phyloP scores from a whole-genome alignment of 2,329 filamentous ascomycete species.

The Onygenales sp. region DNA sequence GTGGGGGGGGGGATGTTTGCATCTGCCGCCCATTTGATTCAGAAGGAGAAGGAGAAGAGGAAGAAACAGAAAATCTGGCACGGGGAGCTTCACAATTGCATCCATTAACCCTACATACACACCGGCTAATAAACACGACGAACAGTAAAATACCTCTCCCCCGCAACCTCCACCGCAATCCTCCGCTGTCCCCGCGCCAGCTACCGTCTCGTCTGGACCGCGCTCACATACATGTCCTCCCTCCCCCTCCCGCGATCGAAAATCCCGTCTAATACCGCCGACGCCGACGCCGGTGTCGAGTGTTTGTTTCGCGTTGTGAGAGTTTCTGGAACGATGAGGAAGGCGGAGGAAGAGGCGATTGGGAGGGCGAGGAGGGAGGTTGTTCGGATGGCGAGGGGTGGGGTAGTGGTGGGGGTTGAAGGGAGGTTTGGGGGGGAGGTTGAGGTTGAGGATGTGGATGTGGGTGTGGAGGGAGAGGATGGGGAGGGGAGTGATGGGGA shows the following conservation, averaged over 20 bases:
- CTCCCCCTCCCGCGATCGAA: slow-evolving; percentile 51
- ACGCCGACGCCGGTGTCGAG: slow-evolving; percentile 23
- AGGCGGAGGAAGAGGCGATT: slow-evolving; percentile 84
- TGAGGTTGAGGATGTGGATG: slow-evolving; percentile 12
- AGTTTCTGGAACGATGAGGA: slow-evolving; percentile 87
- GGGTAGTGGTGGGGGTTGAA: slow-evolving; percentile 36
- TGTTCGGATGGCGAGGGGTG: slow-evolving; percentile 51
- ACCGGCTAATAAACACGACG: neutral
- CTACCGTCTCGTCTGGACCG: slow-evolving; percentile 82
- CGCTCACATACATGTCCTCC: slow-evolving; percentile 67
- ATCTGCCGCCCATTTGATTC: neutral
- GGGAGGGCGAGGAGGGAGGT: slow-evolving; percentile 64
- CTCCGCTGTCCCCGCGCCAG: slow-evolving; percentile 72
- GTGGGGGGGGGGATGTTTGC: too few species aligned
- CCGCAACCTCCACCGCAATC: slow-evolving; percentile 90
- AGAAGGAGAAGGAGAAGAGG: neutral
- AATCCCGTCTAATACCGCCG: neutral
- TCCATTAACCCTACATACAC: neutral
- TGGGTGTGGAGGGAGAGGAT: slow-evolving; percentile 27
- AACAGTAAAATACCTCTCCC: slow-evolving; percentile 85
- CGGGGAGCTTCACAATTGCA: neutral
- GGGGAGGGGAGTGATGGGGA: slow-evolving; percentile 38
- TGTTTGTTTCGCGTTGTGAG: slow-evolving; percentile 79
- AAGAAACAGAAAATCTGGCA: neutral
- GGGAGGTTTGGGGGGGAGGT: slow-evolving; percentile 21